phyloP scores from a whole-genome alignment of 768 basidiomycete genomes.

The Albatrellus ellisii region DNA sequence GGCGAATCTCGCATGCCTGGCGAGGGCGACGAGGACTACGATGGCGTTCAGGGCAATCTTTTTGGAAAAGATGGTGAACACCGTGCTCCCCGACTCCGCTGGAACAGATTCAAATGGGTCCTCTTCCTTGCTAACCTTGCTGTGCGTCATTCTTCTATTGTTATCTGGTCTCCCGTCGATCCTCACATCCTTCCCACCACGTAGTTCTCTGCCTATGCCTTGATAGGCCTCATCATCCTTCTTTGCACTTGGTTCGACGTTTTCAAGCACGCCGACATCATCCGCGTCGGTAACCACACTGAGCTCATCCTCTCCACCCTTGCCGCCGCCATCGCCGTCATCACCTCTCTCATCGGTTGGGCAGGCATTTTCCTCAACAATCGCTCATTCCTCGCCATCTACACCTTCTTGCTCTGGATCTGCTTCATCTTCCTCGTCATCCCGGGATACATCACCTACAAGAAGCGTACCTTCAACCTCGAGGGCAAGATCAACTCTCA shows the following conservation, averaged over 20 bases:
- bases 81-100: slow-evolving; percentile 35
- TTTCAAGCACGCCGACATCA: slow-evolving; percentile 53
- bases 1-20: slow-evolving; percentile 27
- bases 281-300: slow-evolving; percentile 53
- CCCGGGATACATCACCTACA: slow-evolving; percentile 74
- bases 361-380: slow-evolving; percentile 76
- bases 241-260: slow-evolving; percentile 72
- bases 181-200: neutral
- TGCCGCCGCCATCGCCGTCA: slow-evolving; percentile 41
- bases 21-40: slow-evolving; percentile 25
- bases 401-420: slow-evolving; percentile 61
- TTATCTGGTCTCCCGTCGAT: neutral
- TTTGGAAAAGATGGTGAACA: slow-evolving; percentile 29
- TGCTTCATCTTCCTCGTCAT: slow-evolving; percentile 56
- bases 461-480: slow-evolving; percentile 60
- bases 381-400: slow-evolving; percentile 67
- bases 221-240: slow-evolving; percentile 47
- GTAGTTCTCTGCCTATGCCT: slow-evolving; percentile 46
- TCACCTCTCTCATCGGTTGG: slow-evolving; percentile 65
- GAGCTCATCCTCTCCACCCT: slow-evolving; percentile 64
- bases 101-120: slow-evolving; percentile 81
- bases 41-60: slow-evolving; percentile 23
- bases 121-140: slow-evolving; percentile 53
- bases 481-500: slow-evolving; percentile 72
- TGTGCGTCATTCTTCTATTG: slow-evolving; percentile 21